Evolutionary conservation across 805 yeast genomes (phyloP).

Genomic region (Starmerella vitae): DNA sequence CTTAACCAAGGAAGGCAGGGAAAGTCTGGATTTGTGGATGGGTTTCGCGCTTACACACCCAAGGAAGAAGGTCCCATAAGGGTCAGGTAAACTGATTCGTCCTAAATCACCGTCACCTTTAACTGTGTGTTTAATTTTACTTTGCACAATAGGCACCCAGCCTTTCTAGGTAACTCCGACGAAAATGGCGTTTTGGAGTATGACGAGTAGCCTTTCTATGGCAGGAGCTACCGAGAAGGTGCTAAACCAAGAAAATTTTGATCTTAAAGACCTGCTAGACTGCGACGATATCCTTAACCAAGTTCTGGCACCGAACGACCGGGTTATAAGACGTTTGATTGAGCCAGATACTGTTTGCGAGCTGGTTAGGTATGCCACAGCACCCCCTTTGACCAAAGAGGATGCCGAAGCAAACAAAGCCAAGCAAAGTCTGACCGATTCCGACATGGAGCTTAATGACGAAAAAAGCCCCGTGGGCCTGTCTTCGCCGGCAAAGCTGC

Average conservation of each 20-base stretch:
- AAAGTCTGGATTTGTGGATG: no score
- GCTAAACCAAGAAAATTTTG: conserved; percentile 36
- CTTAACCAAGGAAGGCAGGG: no score
- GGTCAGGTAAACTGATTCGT: no score
- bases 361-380: conserved; percentile 47
- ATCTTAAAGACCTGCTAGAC: conserved; percentile 43
- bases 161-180: background rate
- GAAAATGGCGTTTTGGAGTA: conserved; percentile 45
- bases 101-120: no score
- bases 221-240: conserved; percentile 29
- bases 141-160: background rate
- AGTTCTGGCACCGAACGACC: conserved; percentile 54
- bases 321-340: conserved; percentile 63
- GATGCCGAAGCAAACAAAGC: conserved; percentile 17
- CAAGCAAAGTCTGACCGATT: background rate
- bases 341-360: conserved; percentile 61
- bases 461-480: background rate
- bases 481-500: background rate
- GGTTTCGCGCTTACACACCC: no score
- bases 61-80: no score
- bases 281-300: conserved; percentile 66
- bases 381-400: conserved; percentile 19
- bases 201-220: conserved; percentile 22
- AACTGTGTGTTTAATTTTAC: background rate
- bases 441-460: background rate